A percentile compares a stretch with the other conserved stretches of the same genome.
Conservation (phyloP, 305 asterid species). For the Striga hermonthica region DNA sequence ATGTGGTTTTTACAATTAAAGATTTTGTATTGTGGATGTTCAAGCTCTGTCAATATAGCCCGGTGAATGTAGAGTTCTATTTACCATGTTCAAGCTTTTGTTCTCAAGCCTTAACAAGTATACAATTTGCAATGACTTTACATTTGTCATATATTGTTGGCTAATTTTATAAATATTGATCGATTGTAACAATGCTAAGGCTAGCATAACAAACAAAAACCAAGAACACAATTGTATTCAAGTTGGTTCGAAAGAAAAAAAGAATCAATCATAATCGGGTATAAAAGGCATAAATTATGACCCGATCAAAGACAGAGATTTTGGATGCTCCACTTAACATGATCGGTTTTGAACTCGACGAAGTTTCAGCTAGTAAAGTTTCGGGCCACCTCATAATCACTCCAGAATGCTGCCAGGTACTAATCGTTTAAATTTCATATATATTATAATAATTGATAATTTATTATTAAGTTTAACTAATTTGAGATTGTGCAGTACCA, state of each 20-base stretch:
- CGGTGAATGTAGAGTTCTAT: background rate
- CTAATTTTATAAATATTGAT: background rate
- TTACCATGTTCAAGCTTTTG: background rate
- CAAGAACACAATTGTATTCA: background rate
- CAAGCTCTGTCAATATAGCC: background rate
- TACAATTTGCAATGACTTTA: background rate
- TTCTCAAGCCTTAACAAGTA: background rate
- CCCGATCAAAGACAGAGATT: conserved; percentile 39
- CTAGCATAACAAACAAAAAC: background rate
- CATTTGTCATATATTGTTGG: background rate
- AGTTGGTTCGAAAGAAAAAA: background rate
- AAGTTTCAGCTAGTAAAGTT: conserved; percentile 52
- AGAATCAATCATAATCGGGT: background rate
- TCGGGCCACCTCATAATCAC: conserved; percentile 55
- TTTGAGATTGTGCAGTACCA: conserved; percentile 43
- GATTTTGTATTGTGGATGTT: background rate
- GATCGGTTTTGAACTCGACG: conserved; percentile 66
- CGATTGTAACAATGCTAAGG: background rate
- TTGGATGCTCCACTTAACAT: conserved; percentile 54
- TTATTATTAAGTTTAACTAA: background rate
- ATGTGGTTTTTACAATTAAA: background rate
- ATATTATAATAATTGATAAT: background rate
- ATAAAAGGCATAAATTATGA: conserved; percentile 29
- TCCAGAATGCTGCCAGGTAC: conserved; percentile 51
- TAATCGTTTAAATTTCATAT: background rate